A percentile compares a stretch with the other conserved stretches of the same genome.
Conservation (phyloP, 345 rosid genomes). For the Eucalyptus leucophloia region DNA sequence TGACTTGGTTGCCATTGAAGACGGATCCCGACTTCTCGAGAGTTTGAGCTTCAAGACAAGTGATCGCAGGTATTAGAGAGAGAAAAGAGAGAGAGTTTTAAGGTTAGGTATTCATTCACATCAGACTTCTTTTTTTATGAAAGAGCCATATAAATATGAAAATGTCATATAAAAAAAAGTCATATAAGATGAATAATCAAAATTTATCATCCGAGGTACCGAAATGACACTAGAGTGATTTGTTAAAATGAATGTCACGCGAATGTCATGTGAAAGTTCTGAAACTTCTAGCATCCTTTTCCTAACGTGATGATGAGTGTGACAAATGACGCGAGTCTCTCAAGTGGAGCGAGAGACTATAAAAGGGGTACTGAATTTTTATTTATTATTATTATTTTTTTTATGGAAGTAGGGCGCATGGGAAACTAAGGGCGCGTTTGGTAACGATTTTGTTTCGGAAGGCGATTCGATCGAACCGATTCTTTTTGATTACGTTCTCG, state of each 20-base stretch:
- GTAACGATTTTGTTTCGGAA: too few relatives aligned
- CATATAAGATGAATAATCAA: rapidly evolving
- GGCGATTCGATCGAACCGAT: too few relatives aligned
- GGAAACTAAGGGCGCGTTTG: too few relatives aligned
- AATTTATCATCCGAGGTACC: rapidly evolving
- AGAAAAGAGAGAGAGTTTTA: not conserved
- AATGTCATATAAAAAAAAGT: too few relatives aligned
- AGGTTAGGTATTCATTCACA: not conserved
- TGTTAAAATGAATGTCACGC: too few relatives aligned
- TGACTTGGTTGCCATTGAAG: not conserved
- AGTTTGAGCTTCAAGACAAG: not conserved
- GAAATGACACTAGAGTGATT: rapidly evolving
- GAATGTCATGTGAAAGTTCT: rapidly evolving
- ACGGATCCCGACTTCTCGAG: not conserved
- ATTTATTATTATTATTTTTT: too few relatives aligned
- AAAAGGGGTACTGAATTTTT: too few relatives aligned
- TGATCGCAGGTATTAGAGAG: not conserved
- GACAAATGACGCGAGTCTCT: not conserved
- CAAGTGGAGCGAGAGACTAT: too few relatives aligned
- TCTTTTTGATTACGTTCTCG: too few relatives aligned
- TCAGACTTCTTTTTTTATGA: too few relatives aligned
- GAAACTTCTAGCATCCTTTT: rapidly evolving
- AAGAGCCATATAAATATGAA: too few relatives aligned
- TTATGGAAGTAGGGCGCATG: not conserved
- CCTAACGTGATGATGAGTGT: not conserved